phyloP scores from a whole-genome alignment of 306 rosid species.

The Ormosia semicastrata region DNA sequence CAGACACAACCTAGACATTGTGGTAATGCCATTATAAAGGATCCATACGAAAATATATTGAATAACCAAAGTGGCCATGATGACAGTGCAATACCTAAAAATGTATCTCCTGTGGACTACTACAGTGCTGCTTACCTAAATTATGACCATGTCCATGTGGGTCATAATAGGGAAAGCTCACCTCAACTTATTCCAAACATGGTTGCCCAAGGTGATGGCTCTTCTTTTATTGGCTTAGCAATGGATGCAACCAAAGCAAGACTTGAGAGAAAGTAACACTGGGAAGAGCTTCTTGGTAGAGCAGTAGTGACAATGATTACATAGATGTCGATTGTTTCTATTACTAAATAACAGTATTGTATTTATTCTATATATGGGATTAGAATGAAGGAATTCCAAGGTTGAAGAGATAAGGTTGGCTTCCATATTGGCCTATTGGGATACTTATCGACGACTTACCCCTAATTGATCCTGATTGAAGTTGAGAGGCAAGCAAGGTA shows the following conservation, averaged over 20 bases:
- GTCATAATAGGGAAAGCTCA: conserved; percentile 47
- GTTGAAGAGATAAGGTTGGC: not conserved
- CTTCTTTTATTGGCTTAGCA: conserved; percentile 48
- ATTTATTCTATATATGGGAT: conserved; percentile 11
- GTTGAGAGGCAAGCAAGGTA: conserved; percentile 11
- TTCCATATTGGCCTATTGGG: not conserved
- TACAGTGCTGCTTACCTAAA: conserved; percentile 45
- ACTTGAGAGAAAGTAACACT: conserved; percentile 37
- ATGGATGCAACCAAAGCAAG: conserved; percentile 65
- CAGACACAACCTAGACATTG: conserved; percentile 88
- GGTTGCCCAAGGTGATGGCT: conserved; percentile 63
- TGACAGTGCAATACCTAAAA: conserved; percentile 20
- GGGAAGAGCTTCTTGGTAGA: conserved; percentile 32
- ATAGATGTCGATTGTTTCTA: not conserved
- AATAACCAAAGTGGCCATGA: conserved; percentile 25
- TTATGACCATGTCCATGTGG: conserved; percentile 41
- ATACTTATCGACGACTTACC: not conserved
- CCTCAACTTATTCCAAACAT: conserved; percentile 59
- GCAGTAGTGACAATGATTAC: not conserved
- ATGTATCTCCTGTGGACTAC: conserved; percentile 37
- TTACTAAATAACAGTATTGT: conserved; percentile 20
- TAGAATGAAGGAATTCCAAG: conserved; percentile 14
- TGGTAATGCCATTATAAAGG: conserved; percentile 48
- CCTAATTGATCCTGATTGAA: not conserved
- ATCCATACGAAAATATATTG: conserved; percentile 32